A percentile compares a stretch with the other conserved stretches of the same genome.
Conservation (phyloP, 2,329 filamentous ascomycete genomes). For the Alternaria dauci region DNA sequence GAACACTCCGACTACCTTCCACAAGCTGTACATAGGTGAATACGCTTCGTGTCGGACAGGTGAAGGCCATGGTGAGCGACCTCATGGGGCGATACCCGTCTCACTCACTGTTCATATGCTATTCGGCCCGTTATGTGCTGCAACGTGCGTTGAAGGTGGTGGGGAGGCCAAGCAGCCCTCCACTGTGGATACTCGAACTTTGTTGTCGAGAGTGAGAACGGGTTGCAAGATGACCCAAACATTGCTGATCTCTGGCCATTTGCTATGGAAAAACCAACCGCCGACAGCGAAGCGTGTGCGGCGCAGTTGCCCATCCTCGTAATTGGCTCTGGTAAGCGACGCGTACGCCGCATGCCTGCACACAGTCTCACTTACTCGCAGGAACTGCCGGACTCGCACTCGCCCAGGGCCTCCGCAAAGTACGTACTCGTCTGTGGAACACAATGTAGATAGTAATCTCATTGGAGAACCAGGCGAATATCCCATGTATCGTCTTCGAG, state of each 20-base stretch:
- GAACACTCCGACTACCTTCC: neutral
- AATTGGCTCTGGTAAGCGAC: slow-evolving; percentile 43
- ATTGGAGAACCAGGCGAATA: slow-evolving; percentile 37
- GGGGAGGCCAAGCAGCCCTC: slow-evolving; percentile 3
- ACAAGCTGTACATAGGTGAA: neutral
- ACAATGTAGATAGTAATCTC: neutral
- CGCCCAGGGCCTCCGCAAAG: slow-evolving; percentile 49
- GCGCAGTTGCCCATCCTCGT: slow-evolving; percentile 35
- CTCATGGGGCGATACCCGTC: neutral
- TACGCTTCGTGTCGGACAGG: too few species aligned
- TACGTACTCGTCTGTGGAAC: slow-evolving; percentile 21
- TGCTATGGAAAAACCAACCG: slow-evolving; percentile 8
- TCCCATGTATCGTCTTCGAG: slow-evolving; percentile 64
- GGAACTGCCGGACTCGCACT: slow-evolving; percentile 49
- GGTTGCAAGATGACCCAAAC: neutral
- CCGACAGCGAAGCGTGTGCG: neutral
- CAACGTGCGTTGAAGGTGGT: neutral
- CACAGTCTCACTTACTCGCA: slow-evolving; percentile 24
- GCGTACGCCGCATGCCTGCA: slow-evolving; percentile 9
- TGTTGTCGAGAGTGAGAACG: neutral
- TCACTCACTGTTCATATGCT: neutral
- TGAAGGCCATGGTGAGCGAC: neutral
- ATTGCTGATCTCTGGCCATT: neutral
- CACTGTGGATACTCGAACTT: slow-evolving; percentile 3
- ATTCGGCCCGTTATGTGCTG: neutral